Conservation (phyloP, 495 filamentous ascomycete genomes). For the Polyplosphaeria fusca region DNA sequence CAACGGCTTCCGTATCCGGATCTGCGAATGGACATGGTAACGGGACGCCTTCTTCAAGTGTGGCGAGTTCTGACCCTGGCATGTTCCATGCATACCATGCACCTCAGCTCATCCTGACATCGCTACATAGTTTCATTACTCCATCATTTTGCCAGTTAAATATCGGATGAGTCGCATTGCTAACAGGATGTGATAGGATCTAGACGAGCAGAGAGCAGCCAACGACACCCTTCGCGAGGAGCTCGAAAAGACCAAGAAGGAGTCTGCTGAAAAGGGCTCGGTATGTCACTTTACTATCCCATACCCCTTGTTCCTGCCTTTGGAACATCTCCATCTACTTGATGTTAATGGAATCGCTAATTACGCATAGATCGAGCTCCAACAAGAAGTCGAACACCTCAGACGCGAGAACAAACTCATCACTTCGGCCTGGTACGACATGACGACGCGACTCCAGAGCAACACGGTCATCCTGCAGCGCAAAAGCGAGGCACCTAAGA, state of each 20-base stretch:
- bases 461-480: constrained; percentile 77
- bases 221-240: constrained; percentile 47
- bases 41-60: background rate
- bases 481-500: constrained; percentile 72
- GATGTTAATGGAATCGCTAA: no score
- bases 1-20: no score
- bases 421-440: constrained; percentile 86
- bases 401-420: constrained; percentile 78
- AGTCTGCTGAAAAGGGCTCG: constrained; percentile 21
- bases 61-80: constrained; percentile 10
- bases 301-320: background rate
- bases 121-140: no score
- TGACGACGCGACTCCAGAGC: constrained; percentile 78
- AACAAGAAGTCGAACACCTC: constrained; percentile 30
- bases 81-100: no score
- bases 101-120: no score
- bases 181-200: constrained; percentile 35
- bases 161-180: no score
- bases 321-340: background rate
- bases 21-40: no score
- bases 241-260: constrained; percentile 30
- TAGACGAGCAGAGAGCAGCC: constrained; percentile 47
- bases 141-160: no score
- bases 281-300: constrained; percentile 12
- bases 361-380: constrained; percentile 23